Percentiles rank a stretch among this genome's conserved stretches.
Conservation (phyloP, 1,284 basidiomycete species). For the Kwoniella shivajii region DNA sequence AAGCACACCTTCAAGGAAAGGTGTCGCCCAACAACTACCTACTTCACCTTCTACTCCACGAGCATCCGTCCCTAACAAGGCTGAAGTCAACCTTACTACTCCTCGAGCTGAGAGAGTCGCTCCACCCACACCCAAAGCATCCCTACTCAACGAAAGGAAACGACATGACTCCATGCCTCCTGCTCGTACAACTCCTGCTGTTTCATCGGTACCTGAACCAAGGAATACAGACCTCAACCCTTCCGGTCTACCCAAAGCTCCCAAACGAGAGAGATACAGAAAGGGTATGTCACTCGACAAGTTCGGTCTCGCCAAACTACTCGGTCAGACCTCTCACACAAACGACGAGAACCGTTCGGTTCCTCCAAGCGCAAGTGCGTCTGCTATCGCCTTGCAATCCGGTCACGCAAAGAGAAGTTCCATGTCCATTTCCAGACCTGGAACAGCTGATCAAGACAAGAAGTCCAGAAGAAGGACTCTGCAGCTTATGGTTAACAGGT, state of each 20-base stretch:
- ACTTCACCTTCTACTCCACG: constrained; percentile 40
- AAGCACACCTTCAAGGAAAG: constrained; percentile 21
- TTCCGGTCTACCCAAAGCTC: constrained; percentile 22
- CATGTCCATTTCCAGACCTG: constrained; percentile 15
- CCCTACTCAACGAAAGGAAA: constrained; percentile 13
- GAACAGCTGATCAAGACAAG: constrained; percentile 29
- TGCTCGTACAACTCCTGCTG: neutral
- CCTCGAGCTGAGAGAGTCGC: constrained; percentile 17
- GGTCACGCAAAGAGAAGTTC: constrained; percentile 23
- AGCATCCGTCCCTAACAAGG: constrained; percentile 10
- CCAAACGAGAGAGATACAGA: constrained; percentile 58
- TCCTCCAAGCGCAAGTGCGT: constrained; percentile 24
- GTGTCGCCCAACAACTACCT: constrained; percentile 6
- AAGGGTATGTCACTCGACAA: constrained; percentile 72
- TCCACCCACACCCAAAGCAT: constrained; percentile 18
- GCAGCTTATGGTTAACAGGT: constrained; percentile 40
- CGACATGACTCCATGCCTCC: constrained; percentile 28
- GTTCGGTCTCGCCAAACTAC: constrained; percentile 69
- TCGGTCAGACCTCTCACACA: constrained; percentile 44
- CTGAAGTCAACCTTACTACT: constrained; percentile 18
- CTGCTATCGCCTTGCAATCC: constrained; percentile 19
- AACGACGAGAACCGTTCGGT: constrained; percentile 21
- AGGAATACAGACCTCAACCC: constrained; percentile 17
- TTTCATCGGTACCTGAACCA: constrained; percentile 11
- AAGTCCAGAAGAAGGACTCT: constrained; percentile 42